These are phyloP conservation scores for Eremochloa ophiuroides DNA, from an alignment of 176 grass and related monocot species.

Conservation along the genomic window DNA sequence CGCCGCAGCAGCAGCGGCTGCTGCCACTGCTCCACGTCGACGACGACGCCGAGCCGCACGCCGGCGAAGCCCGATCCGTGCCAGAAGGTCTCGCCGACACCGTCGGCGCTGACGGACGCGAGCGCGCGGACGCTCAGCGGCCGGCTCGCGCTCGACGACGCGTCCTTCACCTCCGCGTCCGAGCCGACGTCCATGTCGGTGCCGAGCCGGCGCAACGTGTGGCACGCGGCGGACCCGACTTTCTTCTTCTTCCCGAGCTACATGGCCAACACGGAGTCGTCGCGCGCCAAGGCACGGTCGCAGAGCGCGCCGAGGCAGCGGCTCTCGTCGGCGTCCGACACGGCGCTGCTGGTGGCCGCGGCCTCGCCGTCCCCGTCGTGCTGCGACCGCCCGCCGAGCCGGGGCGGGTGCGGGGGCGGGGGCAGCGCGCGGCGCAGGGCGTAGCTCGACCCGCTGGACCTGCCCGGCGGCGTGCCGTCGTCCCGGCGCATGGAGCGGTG, in stretches of 20 bases:
- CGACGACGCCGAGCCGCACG: background rate
- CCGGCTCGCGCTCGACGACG: conserved; percentile 36
- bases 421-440: conserved; percentile 28
- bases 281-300: conserved; percentile 65
- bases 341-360: background rate
- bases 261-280: conserved; percentile 80
- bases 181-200: conserved; percentile 17
- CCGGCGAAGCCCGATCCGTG: conserved; percentile 6
- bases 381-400: conserved; percentile 32
- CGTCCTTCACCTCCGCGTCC: conserved; percentile 31
- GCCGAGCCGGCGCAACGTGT: background rate
- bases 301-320: conserved; percentile 71
- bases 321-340: conserved; percentile 11
- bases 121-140: conserved; percentile 48
- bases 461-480: conserved; percentile 9
- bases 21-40: background rate
- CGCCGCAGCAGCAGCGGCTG: conserved; percentile 5
- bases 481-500: conserved; percentile 32
- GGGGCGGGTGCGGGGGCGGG: background rate
- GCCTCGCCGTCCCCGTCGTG: conserved; percentile 23
- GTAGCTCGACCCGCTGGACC: conserved; percentile 55
- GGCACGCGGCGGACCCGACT: background rate
- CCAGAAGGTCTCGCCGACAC: conserved; percentile 29
- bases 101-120: conserved; percentile 43
- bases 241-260: conserved; percentile 51